These are phyloP conservation scores for Tylopilus subfusipes DNA, from an alignment of 768 basidiomycete species.

Conservation along the genomic window DNA sequence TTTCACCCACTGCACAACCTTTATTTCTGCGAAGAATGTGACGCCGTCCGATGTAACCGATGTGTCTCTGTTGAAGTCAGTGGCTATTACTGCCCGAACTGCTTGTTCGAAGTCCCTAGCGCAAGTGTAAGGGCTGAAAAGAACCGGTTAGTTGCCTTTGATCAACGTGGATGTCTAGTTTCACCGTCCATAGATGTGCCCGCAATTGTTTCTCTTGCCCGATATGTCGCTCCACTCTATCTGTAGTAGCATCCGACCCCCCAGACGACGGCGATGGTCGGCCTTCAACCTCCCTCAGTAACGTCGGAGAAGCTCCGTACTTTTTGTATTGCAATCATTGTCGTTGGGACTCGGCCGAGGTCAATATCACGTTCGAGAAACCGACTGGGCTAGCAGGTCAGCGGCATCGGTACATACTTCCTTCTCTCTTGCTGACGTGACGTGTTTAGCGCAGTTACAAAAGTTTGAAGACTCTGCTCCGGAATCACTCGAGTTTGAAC, in stretches of 20 bases:
- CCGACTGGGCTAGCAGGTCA: conserved; percentile 91
- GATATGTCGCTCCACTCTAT: conserved; percentile 83
- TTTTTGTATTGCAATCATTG: conserved; percentile 90
- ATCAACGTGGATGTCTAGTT: neutral
- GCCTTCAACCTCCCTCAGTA: conserved; percentile 48
- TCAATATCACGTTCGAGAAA: conserved; percentile 93
- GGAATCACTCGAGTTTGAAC: conserved; percentile 86
- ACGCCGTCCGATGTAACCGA: conserved; percentile 87
- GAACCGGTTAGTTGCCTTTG: conserved; percentile 62
- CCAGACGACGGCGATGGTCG: conserved; percentile 56
- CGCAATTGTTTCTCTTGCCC: conserved; percentile 98
- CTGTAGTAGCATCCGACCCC: conserved; percentile 88
- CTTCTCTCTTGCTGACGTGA: conserved; percentile 1
- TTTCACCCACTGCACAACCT: conserved; percentile 83
- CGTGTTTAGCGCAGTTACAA: conserved; percentile 75
- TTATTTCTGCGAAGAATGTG: conserved; percentile 99
- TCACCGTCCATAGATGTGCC: conserved; percentile 67
- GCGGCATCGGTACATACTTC: conserved; percentile 17
- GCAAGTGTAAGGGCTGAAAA: conserved; percentile 98
- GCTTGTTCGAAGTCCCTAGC: conserved; percentile 96
- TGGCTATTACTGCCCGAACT: conserved; percentile 97
- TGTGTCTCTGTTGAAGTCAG: conserved; percentile 93
- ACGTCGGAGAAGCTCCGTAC: conserved; percentile 83
- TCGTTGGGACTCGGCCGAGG: conserved; percentile 90
- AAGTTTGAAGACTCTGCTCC: conserved; percentile 84